Conservation (phyloP, 768 basidiomycete genomes). For the Suillus cothurnatus region DNA sequence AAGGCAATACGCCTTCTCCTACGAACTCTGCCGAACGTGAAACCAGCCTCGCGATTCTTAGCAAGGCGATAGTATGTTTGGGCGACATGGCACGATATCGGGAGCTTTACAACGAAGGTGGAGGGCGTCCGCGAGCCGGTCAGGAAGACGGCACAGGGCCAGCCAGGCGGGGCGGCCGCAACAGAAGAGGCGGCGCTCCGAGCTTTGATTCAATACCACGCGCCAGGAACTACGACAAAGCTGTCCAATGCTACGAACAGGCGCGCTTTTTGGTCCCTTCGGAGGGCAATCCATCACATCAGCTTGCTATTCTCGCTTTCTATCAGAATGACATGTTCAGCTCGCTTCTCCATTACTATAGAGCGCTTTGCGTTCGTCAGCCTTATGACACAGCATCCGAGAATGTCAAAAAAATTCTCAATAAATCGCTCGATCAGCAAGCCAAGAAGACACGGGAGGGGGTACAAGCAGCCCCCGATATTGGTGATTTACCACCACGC, state of each 20-base stretch:
- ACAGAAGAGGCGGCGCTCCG: conserved; percentile 49
- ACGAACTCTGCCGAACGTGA: conserved; percentile 55
- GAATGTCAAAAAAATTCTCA: conserved; percentile 76
- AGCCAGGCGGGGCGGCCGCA: conserved; percentile 43
- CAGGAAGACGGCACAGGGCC: conserved; percentile 57
- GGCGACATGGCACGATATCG: conserved; percentile 95
- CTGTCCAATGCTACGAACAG: conserved; percentile 82
- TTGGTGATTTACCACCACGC: conserved; percentile 44
- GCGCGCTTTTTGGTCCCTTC: conserved; percentile 81
- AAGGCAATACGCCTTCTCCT: conserved; percentile 42
- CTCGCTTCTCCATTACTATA: conserved; percentile 85
- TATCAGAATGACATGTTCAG: conserved; percentile 83
- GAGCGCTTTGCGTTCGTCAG: conserved; percentile 82
- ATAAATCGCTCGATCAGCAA: conserved; percentile 66
- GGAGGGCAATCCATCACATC: conserved; percentile 94
- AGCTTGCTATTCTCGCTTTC: conserved; percentile 89
- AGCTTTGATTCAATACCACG: conserved; percentile 51
- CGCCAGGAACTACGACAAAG: conserved; percentile 70
- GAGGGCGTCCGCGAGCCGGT: conserved; percentile 64
- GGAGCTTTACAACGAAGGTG: conserved; percentile 82
- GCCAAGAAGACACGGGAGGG: conserved; percentile 46
- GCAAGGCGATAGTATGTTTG: conserved; percentile 87
- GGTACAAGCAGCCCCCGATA: conserved; percentile 31
- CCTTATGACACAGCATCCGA: conserved; percentile 88
- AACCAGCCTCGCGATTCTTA: conserved; percentile 71